Evolutionary conservation across 2,329 filamentous ascomycete species (phyloP), one percentile per base, ranked within the genome.

Genomic region (Aspergillus novofumigatus): DNA sequence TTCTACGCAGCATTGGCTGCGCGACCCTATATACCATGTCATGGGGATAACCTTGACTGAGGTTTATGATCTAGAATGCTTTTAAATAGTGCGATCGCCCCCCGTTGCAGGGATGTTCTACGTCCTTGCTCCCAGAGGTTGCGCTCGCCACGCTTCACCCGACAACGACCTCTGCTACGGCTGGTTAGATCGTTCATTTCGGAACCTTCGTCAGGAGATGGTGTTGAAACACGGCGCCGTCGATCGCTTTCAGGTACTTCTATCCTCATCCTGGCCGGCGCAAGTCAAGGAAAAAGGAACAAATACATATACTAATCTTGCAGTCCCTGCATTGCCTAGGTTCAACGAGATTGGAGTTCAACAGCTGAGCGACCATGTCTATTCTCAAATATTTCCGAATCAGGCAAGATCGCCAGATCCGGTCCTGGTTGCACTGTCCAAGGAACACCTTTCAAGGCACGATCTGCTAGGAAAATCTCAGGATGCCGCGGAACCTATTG

Each of bases 281-380:
- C 21, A 8, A 26, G 23, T 49, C 21, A 29, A n/a, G 6, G 14
- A 44, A 23, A 25, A 48, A 23, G 38, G 17, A 28, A 53, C 44
- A 54, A 25, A 38, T 21, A 47, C 51, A 55, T 38, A 47, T 59
- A 42, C 60, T 66, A 44, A 68, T 60, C 49, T 44, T 48, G 17
- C 58, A 75, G 75, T 77, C 23, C 69, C 72, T 20, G 71, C 75
- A 4, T 76, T 82, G 56, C 80, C 91, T 51, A 86, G 94, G 63
- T 91, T 89, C 78, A 99, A 95, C 76, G 90, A 95, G 65, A 92
- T 99, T 66, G 91, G 91, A 53, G 91, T 99, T 42, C 94, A 99
- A 76, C 93, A 97, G 69, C 80, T 99, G 65, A 97, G 92, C 79
- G 81, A 83, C 58, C 83, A 92, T 78, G 82, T 99, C 48, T 90